Base-by-base conservation (phyloP, 768 basidiomycete species). In the Lentinula aciculospora region DNA sequence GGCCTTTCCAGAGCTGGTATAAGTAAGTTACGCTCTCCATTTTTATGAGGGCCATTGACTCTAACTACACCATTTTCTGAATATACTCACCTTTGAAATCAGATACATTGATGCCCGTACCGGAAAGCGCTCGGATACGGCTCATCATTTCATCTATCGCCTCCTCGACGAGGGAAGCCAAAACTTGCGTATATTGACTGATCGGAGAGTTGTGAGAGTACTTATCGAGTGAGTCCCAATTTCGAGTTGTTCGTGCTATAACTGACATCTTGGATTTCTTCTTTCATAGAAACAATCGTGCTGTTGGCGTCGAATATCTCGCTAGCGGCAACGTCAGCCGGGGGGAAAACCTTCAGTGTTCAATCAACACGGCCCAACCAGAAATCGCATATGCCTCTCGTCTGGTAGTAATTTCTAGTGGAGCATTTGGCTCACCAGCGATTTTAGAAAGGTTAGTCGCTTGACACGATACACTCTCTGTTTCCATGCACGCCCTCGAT, bases 61-160 rank as follows among this genome's bases (percentile, higher is more conserved):
- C 0, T 19, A 10, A 23, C 25, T 31, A n/a, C n/a, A n/a, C n/a
- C n/a, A n/a, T n/a, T n/a, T n/a, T 45, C 15, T 17, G 6, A 29
- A 13, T 23, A 9, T 48, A n/a, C 8, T 25, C 55, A 73, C 70
- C n/a, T n/a, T n/a, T n/a, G n/a, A n/a, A n/a, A 4, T 7, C 19
- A 81, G 76, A 46, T 80, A 76, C 64, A 70, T 80, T 28, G 64
- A 73, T 50, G 63, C 60, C 0, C 58, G 63, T 19, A 76, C 70
- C 3, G 76, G 77, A 10, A 63, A 37, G 21, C 72, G 77, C 10
- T 74, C 76, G 0, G 76, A 79, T 53, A 63, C 72, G 2, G 66
- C 77, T 2, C 69, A 71, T 53, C 61, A 65, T 51, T 67, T 65
- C 25, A 42, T 72, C 56, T 71, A 72, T 56, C 69, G 63, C 49